These are phyloP conservation scores for Neurospora sp. DNA, from an alignment of 495 filamentous ascomycete species.

Conservation along the genomic window DNA sequence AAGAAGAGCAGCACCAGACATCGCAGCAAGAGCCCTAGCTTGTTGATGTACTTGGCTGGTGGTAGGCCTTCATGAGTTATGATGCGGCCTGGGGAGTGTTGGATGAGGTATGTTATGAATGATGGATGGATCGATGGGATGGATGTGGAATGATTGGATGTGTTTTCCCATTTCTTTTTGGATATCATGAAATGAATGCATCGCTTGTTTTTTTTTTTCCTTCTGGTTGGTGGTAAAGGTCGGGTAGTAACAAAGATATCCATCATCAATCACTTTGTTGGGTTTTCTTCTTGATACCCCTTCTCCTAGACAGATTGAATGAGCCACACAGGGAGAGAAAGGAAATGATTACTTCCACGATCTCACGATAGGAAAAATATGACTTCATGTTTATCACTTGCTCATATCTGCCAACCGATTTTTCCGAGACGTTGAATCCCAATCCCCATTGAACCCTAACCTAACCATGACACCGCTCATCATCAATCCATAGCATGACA, in stretches of 20 bases:
- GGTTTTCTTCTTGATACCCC: not conserved
- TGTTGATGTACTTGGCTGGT: slow-evolving; percentile 40
- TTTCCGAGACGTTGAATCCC: not conserved
- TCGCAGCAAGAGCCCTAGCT: slow-evolving; percentile 36
- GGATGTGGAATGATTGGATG: too few relatives aligned
- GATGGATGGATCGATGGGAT: not conserved
- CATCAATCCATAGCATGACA: not conserved
- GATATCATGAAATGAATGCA: not conserved
- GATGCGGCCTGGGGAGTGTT: not conserved
- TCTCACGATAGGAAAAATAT: not conserved
- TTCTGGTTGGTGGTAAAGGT: not conserved
- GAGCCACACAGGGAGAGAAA: not conserved
- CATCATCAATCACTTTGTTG: not conserved
- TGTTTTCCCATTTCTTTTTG: not conserved
- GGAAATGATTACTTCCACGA: not conserved
- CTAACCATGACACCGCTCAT: not conserved
- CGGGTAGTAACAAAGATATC: not conserved
- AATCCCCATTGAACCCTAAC: not conserved
- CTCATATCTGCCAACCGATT: too few relatives aligned
- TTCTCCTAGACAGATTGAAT: not conserved
- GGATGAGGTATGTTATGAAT: not conserved
- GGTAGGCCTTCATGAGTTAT: slow-evolving; percentile 23
- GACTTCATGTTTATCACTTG: too few relatives aligned
- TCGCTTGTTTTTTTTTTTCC: not conserved
- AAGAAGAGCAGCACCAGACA: slow-evolving; percentile 42